Evolutionary conservation across 192 early-diverging fungal genomes (phyloP).

Genomic region (Rhizoclosmatium sp.): DNA sequence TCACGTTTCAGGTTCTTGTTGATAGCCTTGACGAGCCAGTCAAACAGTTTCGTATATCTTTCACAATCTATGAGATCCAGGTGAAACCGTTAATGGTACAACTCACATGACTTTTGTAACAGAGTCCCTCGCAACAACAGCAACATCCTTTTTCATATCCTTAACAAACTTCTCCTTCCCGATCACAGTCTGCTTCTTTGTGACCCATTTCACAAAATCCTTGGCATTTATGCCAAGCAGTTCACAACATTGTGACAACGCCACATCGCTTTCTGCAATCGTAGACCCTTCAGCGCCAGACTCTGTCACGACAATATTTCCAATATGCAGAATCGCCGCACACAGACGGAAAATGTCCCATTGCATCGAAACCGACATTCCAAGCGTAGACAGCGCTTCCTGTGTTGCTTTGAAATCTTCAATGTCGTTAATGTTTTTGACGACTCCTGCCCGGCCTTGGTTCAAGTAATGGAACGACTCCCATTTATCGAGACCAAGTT

Average conservation of each 20-base stretch:
- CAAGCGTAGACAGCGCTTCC: slow-evolving; percentile 78
- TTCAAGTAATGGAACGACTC: slow-evolving; percentile 78
- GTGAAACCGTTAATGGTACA: slow-evolving; percentile 26
- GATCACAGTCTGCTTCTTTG: slow-evolving; percentile 78
- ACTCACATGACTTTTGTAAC: slow-evolving; percentile 91
- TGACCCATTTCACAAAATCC: slow-evolving; percentile 75
- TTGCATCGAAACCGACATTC: slow-evolving; percentile 75
- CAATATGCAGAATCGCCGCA: slow-evolving; percentile 34
- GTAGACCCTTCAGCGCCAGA: neutral
- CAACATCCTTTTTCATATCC: slow-evolving; percentile 67
- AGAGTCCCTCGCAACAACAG: slow-evolving; percentile 77
- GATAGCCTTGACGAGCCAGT: slow-evolving; percentile 85
- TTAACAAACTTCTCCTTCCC: slow-evolving; percentile 66
- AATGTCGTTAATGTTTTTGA: slow-evolving; percentile 81
- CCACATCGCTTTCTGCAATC: slow-evolving; percentile 13
- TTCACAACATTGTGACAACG: neutral
- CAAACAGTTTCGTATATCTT: slow-evolving; percentile 86
- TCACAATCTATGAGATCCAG: slow-evolving; percentile 34
- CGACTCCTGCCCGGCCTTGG: slow-evolving; percentile 72
- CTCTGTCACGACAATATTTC: slow-evolving; percentile 53
- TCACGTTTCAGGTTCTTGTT: slow-evolving; percentile 73
- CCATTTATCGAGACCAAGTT: slow-evolving; percentile 71
- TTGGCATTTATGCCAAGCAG: slow-evolving; percentile 19
- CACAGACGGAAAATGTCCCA: slow-evolving; percentile 49
- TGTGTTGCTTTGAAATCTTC: slow-evolving; percentile 81